Conservation (phyloP, 805 yeast species). For the Blastobotrys terrestris region DNA sequence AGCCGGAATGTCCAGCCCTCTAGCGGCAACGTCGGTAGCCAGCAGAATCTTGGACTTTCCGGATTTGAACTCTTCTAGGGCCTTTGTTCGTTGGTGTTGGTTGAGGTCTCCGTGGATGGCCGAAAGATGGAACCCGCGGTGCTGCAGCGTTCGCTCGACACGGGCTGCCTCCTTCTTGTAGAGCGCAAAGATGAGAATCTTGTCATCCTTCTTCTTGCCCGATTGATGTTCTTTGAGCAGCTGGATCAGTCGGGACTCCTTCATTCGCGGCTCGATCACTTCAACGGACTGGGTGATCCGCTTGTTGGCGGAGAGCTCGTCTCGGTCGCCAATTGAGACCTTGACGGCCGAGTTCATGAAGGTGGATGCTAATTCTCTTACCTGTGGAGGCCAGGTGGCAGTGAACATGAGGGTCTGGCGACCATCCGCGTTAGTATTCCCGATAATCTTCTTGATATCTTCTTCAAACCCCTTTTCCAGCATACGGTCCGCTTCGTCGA, state of each 20-base stretch:
- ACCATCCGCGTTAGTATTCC: slow-evolving; percentile 41
- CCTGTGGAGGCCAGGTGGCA: slow-evolving; percentile 99
- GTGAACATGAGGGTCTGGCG: slow-evolving; percentile 98
- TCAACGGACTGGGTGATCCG: slow-evolving; percentile 91
- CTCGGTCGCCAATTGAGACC: slow-evolving; percentile 89
- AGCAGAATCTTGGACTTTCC: slow-evolving; percentile 72
- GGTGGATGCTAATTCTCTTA: slow-evolving; percentile 79
- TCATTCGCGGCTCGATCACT: slow-evolving; percentile 75
- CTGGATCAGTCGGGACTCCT: slow-evolving; percentile 69
- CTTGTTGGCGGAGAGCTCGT: slow-evolving; percentile 90
- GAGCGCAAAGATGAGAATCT: slow-evolving; percentile 84
- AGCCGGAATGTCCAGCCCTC: slow-evolving; percentile 96
- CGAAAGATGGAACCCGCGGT: slow-evolving; percentile 74
- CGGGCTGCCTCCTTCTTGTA: slow-evolving; percentile 96
- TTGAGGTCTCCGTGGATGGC: slow-evolving; percentile 95
- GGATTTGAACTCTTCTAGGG: slow-evolving; percentile 75
- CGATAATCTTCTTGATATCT: slow-evolving; percentile 81
- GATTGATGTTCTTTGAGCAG: slow-evolving; percentile 69
- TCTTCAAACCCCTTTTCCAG: slow-evolving; percentile 97
- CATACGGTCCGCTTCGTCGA: slow-evolving; percentile 99
- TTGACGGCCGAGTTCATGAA: slow-evolving; percentile 82
- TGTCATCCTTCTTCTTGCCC: slow-evolving; percentile 60
- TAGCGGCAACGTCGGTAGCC: slow-evolving; percentile 98
- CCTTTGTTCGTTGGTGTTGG: slow-evolving; percentile 86
- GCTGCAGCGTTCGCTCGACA: slow-evolving; percentile 66